These are phyloP conservation scores for Pseudopithomyces chartarum DNA, from an alignment of 2,329 filamentous ascomycete genomes.

Conservation along the genomic window DNA sequence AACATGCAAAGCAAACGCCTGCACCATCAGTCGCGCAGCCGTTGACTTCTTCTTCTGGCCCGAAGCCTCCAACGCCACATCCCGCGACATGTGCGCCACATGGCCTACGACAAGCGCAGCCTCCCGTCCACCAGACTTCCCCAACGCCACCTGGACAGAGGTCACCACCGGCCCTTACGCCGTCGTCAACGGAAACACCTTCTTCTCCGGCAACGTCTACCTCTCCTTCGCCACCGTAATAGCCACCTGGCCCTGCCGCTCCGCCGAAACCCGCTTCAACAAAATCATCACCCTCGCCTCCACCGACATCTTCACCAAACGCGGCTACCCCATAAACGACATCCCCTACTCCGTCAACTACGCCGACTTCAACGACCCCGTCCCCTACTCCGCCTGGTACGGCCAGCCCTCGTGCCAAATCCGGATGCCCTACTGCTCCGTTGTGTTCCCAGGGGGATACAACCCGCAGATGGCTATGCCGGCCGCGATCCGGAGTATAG, in stretches of 20 bases:
- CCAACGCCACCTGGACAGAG: conserved; percentile 17
- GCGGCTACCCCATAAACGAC: conserved; percentile 14
- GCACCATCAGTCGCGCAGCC: conserved; percentile 14
- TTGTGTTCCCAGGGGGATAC: conserved; percentile 17
- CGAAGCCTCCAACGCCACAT: conserved; percentile 13
- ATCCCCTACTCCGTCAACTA: conserved; percentile 16
- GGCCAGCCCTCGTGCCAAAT: conserved; percentile 8
- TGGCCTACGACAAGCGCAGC: conserved; percentile 8
- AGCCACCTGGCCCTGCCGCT: conserved; percentile 2
- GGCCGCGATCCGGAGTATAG: conserved; percentile 18
- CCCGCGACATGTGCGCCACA: conserved; percentile 18
- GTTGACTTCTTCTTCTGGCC: conserved; percentile 22
- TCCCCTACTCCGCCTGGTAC: conserved; percentile 14
- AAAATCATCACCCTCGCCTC: conserved; percentile 22
- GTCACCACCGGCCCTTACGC: conserved; percentile 21
- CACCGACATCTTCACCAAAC: conserved; percentile 15
- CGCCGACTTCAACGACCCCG: conserved; percentile 16
- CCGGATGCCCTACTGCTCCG: conserved; percentile 8
- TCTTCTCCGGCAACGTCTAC: conserved; percentile 24
- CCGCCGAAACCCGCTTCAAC: conserved; percentile 11
- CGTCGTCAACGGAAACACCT: conserved; percentile 16
- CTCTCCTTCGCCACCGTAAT: conserved; percentile 8
- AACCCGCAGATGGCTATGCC: conserved; percentile 20
- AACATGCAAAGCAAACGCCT: conserved; percentile 15
- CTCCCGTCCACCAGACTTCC: conserved; percentile 6